Evolutionary conservation across 768 basidiomycete genomes (phyloP).

Genomic region (Boletellus ananiceps): DNA sequence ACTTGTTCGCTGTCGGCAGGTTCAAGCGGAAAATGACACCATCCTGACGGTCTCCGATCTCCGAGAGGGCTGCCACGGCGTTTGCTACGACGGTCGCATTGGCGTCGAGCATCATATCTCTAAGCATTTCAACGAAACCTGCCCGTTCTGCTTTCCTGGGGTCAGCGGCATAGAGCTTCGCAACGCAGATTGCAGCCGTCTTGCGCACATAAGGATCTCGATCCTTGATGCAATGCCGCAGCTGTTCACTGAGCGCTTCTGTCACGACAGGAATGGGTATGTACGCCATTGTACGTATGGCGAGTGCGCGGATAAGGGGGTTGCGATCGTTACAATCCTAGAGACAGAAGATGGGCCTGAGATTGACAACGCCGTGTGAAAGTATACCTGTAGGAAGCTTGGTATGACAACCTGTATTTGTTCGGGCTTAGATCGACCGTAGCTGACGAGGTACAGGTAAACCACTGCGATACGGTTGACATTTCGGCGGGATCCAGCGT

Average conservation of each 20-base stretch:
- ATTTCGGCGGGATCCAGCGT: neutral
- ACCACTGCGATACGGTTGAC: slow-evolving; percentile 61
- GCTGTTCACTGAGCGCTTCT: slow-evolving; percentile 80
- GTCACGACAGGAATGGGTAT: slow-evolving; percentile 90
- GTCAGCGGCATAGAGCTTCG: slow-evolving; percentile 90
- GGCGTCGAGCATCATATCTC: slow-evolving; percentile 86
- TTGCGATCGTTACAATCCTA: slow-evolving; percentile 96
- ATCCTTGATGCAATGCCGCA: slow-evolving; percentile 90
- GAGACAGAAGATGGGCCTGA: slow-evolving; percentile 11
- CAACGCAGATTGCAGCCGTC: slow-evolving; percentile 96
- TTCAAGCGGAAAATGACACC: slow-evolving; percentile 92
- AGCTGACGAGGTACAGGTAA: slow-evolving; percentile 95
- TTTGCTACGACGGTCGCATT: slow-evolving; percentile 98
- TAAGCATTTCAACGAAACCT: slow-evolving; percentile 85
- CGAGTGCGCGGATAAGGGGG: slow-evolving; percentile 92
- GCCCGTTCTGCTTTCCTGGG: slow-evolving; percentile 81
- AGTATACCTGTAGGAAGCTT: slow-evolving; percentile 77
- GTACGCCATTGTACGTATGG: slow-evolving; percentile 99
- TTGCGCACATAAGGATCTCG: slow-evolving; percentile 97
- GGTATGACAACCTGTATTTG: slow-evolving; percentile 90
- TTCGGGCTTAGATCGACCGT: slow-evolving; percentile 90
- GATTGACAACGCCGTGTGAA: slow-evolving; percentile 3
- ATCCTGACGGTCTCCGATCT: slow-evolving; percentile 93
- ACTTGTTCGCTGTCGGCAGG: slow-evolving; percentile 79
- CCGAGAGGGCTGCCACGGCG: slow-evolving; percentile 93